Evolutionary conservation across 352 stramenopile species (phyloP).

Genomic region (Pythium monospermum): DNA sequence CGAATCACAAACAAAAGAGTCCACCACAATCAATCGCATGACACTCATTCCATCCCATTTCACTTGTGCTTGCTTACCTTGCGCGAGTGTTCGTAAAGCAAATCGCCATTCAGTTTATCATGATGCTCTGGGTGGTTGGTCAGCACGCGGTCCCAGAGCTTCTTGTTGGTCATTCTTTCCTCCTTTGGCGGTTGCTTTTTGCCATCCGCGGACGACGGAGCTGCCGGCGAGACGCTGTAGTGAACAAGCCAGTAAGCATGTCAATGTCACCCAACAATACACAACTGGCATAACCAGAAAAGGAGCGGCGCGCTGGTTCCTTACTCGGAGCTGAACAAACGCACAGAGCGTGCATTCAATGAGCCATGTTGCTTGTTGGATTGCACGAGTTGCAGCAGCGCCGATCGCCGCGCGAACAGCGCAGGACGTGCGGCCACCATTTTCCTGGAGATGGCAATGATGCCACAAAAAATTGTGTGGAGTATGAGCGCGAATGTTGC

Average conservation of each 20-base stretch:
- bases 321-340: constrained; percentile 40
- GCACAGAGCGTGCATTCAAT: constrained; percentile 8
- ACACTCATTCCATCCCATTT: no score
- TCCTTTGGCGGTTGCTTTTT: no score
- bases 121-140: constrained; percentile 45
- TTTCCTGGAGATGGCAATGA: constrained; percentile 6
- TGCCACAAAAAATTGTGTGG: constrained; percentile 5
- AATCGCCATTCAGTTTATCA: constrained; percentile 48
- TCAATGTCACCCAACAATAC: constrained; percentile 14
- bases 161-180: constrained; percentile 57
- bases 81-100: constrained; percentile 81
- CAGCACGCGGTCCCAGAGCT: constrained; percentile 69
- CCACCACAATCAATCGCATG: no score
- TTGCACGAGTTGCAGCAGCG: constrained; percentile 11
- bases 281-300: neutral
- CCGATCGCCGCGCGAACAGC: constrained; percentile 8
- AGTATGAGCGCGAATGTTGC: constrained; percentile 4
- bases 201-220: no score
- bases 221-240: neutral
- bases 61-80: constrained; percentile 52
- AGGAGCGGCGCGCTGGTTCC: no score
- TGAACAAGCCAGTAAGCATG: constrained; percentile 1
- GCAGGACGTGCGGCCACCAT: constrained; percentile 5
- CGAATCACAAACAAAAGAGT: neutral
- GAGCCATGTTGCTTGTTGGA: neutral